Percentiles rank a stretch among this genome's conserved stretches.
These are phyloP conservation scores for Verticillium tricorpus DNA, from an alignment of 2,329 filamentous ascomycete genomes.

Conservation along the genomic window DNA sequence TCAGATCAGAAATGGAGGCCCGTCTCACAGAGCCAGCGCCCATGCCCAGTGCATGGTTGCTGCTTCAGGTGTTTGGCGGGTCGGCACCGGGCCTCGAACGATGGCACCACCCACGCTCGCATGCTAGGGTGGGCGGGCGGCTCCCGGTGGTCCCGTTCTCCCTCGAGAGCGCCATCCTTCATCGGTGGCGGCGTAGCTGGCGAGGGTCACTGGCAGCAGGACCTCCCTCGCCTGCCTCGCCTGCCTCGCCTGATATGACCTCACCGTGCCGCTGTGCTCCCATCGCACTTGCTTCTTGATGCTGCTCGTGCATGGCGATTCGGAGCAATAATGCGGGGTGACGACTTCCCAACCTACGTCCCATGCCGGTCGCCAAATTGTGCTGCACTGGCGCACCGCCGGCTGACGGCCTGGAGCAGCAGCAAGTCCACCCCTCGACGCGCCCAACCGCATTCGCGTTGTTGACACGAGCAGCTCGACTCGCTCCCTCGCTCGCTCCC, in stretches of 20 bases:
- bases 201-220: background rate
- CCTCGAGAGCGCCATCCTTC: background rate
- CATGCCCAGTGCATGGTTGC: background rate
- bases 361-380: background rate
- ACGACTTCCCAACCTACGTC: background rate
- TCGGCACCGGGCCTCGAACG: background rate
- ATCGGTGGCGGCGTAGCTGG: background rate
- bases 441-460: background rate
- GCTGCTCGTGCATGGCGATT: background rate
- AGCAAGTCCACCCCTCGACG: background rate
- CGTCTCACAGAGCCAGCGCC: background rate
- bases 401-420: background rate
- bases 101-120: background rate
- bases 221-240: background rate
- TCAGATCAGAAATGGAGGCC: background rate
- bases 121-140: too few relatives aligned
- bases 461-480: background rate
- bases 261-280: background rate
- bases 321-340: background rate
- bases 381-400: background rate
- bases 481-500: background rate
- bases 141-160: too few relatives aligned
- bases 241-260: slow-evolving; percentile 1
- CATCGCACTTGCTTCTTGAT: background rate
- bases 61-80: background rate